A percentile compares a stretch with the other conserved stretches of the same genome.
phyloP scores from a whole-genome alignment of 345 rosid species.

The Cochlearia excelsa region DNA sequence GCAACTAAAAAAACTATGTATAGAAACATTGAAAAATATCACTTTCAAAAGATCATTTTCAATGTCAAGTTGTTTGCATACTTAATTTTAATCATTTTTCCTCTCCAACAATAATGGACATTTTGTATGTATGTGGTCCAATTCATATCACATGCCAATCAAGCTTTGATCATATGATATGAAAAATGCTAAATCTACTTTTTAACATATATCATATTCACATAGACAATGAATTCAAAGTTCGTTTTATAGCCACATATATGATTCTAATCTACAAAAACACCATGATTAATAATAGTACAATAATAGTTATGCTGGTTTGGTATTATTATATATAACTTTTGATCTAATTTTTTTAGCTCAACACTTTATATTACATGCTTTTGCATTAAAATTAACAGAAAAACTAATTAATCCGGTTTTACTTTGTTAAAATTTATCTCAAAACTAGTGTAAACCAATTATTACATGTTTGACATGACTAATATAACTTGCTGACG shows the following conservation, averaged over 20 bases:
- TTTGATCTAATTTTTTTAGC: too few species aligned
- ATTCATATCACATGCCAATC: slow-evolving; percentile 31
- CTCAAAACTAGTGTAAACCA: too few species aligned
- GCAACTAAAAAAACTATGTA: slow-evolving; percentile 1
- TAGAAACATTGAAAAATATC: slow-evolving; percentile 19
- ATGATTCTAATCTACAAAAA: too few species aligned
- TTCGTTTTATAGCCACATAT: neutral
- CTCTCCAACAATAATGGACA: slow-evolving; percentile 13
- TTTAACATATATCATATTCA: neutral
- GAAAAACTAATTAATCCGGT: neutral
- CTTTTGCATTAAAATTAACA: too few species aligned
- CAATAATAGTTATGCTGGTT: too few species aligned
- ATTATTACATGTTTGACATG: neutral
- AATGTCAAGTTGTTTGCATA: slow-evolving; percentile 22
- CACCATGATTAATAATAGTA: too few species aligned
- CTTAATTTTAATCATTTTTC: slow-evolving; percentile 19
- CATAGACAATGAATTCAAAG: neutral
- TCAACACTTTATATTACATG: too few species aligned
- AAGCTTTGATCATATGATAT: slow-evolving; percentile 28
- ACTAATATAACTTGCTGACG: slow-evolving; percentile 1
- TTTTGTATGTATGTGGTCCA: slow-evolving; percentile 29
- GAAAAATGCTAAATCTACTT: slow-evolving; percentile 5
- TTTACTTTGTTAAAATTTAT: too few species aligned
- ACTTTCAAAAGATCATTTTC: slow-evolving; percentile 26
- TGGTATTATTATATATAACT: too few species aligned